These are phyloP conservation scores for Herpotrichia juniperi DNA, from an alignment of 2,329 filamentous ascomycete species.

Conservation along the genomic window DNA sequence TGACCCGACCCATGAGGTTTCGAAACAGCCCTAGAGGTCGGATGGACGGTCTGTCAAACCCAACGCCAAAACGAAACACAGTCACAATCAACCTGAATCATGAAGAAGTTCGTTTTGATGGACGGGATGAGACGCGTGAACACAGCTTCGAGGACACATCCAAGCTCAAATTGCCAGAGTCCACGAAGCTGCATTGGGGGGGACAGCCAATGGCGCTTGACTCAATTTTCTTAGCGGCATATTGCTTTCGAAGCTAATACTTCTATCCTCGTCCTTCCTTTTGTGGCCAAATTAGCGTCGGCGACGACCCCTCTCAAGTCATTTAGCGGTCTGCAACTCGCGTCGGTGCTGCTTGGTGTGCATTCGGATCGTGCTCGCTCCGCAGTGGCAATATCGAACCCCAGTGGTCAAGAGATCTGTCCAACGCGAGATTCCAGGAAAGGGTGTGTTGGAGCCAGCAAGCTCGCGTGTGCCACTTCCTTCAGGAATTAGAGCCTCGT, in stretches of 20 bases:
- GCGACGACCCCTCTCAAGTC: conserved; percentile 11
- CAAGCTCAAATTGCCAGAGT: neutral
- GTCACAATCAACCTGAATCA: conserved; percentile 10
- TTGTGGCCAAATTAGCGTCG: conserved; percentile 12
- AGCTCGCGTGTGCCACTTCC: neutral
- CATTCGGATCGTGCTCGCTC: conserved; percentile 21
- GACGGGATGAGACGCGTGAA: neutral
- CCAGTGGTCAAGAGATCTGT: conserved; percentile 15
- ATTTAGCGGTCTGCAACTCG: conserved; percentile 20
- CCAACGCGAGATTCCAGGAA: conserved; percentile 17
- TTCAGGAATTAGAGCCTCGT: neutral
- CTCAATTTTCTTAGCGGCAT: neutral
- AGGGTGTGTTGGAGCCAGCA: conserved; percentile 2
- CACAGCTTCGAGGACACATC: neutral
- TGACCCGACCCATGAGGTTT: conserved; percentile 12
- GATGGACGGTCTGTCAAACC: conserved; percentile 2
- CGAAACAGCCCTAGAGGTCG: conserved; percentile 16
- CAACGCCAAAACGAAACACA: conserved; percentile 14
- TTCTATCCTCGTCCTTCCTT: conserved; percentile 25
- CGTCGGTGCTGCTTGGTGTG: conserved; percentile 7
- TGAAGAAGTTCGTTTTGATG: conserved; percentile 11
- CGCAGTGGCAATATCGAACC: conserved; percentile 15
- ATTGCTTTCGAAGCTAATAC: conserved; percentile 17
- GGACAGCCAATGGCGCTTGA: neutral
- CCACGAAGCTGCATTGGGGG: neutral